Conservation (phyloP, 164 flowering plant genomes). For the Annona cherimola region DNA sequence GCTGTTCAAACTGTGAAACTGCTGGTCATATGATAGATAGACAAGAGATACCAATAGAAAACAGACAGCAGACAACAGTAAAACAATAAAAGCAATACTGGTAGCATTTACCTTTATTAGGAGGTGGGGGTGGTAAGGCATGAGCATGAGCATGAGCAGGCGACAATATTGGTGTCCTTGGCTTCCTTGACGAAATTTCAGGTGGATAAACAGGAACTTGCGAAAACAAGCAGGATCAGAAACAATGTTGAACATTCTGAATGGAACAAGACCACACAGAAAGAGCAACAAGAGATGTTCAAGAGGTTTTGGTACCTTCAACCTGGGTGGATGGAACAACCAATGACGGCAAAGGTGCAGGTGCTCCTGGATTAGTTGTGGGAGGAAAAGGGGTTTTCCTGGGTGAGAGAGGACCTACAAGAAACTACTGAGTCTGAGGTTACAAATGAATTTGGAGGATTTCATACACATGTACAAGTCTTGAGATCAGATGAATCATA, state of each 20-base stretch:
- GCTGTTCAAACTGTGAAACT: neutral
- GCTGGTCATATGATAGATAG: neutral
- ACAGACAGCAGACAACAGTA: neutral
- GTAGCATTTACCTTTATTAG: constrained; percentile 45
- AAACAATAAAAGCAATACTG: neutral
- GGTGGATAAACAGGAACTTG: constrained; percentile 30
- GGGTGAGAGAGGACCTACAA: constrained; percentile 30
- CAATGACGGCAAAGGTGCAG: constrained; percentile 35
- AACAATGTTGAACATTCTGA: neutral
- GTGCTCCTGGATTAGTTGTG: constrained; percentile 23
- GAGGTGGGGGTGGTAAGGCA: constrained; percentile 73
- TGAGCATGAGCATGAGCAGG: constrained; percentile 33
- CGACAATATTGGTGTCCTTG: constrained; percentile 26
- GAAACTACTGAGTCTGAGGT: constrained; percentile 6
- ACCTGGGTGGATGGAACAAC: constrained; percentile 2
- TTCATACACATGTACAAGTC: neutral
- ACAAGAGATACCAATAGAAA: neutral
- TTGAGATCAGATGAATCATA: too few species aligned
- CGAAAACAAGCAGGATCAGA: constrained; percentile 4
- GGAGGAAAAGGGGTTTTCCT: constrained; percentile 30
- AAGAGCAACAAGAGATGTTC: neutral
- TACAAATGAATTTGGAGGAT: constrained; percentile 1
- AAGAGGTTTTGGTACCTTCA: constrained; percentile 22
- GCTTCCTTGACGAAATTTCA: constrained; percentile 29
- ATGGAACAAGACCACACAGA: neutral